Base-by-base conservation (phyloP, 805 yeast species). In the Hanseniaspora occidentalis region DNA sequence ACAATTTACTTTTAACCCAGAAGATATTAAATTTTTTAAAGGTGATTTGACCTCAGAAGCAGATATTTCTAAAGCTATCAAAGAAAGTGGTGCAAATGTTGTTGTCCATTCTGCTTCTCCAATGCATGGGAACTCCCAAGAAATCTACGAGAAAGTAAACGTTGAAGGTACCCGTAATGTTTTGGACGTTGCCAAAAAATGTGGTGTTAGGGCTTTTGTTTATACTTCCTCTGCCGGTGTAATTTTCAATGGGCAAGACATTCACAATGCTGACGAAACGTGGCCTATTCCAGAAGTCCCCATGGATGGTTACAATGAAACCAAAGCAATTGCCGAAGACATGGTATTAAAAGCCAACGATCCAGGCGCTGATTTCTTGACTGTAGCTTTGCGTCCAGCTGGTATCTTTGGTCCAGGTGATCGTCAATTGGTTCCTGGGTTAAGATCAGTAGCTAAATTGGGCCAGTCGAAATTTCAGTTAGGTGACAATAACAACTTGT, bases 351-450 rank as follows among this genome's bases (percentile, higher is more conserved):
- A 71, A 17, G 83, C 94, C 14, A 83, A 85, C 58, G 71, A 73
- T 37, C 62, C 63, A n/a, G 58, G 63, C 1, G 64, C 67, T 11
- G 67, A 66, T 1, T 72, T 88, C 47, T 63, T 71, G 37, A 92
- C 98, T 0, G 81, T 84, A 27, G 92, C 96, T 2, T 62, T 92
- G 37, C 74, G 99, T 47, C 98, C 98, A 1, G 96, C 98, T 1
- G 99, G 98, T 31, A 86, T 92, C 37, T 92, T 92, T 65, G 99
- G 98, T 4, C 98, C 97, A 5, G 97, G 98, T 35, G 98, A 92
- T 59, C 75, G 98, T 45, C 99, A 92, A 59, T 65, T 92, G 53
- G 92, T 92, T 36, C 98, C 98, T 10, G 95, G 94, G 3, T 67
- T 92, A 44, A 75, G 95, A 54, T 71, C 71, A 13, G 95, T 84